A percentile compares a stretch with the other conserved stretches of the same genome.
These are phyloP conservation scores for Pisolithus microcarpus DNA, from an alignment of 768 basidiomycete species.

Conservation along the genomic window DNA sequence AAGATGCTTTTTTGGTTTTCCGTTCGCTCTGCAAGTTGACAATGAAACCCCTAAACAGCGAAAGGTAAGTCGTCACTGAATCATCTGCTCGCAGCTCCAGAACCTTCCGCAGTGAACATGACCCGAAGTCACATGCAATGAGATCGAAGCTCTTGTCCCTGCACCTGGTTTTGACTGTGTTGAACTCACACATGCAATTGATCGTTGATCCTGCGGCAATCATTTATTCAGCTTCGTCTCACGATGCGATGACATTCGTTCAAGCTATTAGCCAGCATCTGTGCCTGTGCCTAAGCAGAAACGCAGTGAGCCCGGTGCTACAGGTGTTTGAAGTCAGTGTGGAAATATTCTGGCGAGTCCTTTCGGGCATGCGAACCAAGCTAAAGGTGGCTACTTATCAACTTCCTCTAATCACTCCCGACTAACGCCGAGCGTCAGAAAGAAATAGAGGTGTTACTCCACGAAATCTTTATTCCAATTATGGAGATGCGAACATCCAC, in stretches of 20 bases:
- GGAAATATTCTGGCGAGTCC: conserved; percentile 95
- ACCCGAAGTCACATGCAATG: conserved; percentile 94
- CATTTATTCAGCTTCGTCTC: conserved; percentile 84
- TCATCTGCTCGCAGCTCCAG: conserved; percentile 8
- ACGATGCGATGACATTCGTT: conserved; percentile 83
- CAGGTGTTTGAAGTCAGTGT: conserved; percentile 98
- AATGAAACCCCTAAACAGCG: conserved; percentile 92
- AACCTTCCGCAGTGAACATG: conserved; percentile 65
- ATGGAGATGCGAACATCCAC: conserved; percentile 97
- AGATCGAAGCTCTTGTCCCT: conserved; percentile 91
- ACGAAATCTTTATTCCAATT: conserved; percentile 98
- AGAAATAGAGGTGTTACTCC: conserved; percentile 97
- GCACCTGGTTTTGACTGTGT: conserved; percentile 86
- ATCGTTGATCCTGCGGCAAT: conserved; percentile 86
- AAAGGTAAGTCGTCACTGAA: conserved; percentile 54
- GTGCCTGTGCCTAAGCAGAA: conserved; percentile 85
- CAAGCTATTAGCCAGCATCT: conserved; percentile 96
- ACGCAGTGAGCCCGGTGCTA: conserved; percentile 90
- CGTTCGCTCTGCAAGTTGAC: conserved; percentile 94
- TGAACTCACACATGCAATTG: conserved; percentile 85
- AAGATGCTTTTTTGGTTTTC: conserved; percentile 97
- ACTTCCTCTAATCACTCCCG: conserved; percentile 5
- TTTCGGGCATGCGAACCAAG: conserved; percentile 91
- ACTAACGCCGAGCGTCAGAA: conserved; percentile 47
- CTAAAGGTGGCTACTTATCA: conserved; percentile 59